Base-by-base conservation (phyloP, 2,329 filamentous ascomycete species). In the Xylaria sp. region DNA sequence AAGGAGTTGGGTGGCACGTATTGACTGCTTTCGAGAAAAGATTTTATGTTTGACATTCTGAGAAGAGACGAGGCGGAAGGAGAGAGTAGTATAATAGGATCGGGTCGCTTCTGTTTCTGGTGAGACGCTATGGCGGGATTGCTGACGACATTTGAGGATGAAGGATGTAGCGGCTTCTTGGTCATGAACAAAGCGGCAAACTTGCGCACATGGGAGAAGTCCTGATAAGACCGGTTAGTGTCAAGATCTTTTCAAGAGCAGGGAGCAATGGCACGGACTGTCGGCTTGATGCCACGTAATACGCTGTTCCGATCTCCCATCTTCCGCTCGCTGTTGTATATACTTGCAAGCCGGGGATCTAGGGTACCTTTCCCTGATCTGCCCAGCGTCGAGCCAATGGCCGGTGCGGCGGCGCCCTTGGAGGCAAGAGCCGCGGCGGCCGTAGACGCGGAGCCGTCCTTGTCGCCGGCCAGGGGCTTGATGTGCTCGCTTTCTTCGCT, bases 41-140 rank as follows among this genome's bases (percentile, higher is more conserved):
- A 91, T 78, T 97, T 97, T 81, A 97, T 94, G 80, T 99, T 99
- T 63, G 93, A 92, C 89, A 98, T 94, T 80, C 95, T 94, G 46
- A 99, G 90, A 58, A 98, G 89, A 1, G 94, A 97, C 2, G 95
- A 98, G 12, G 95, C 96, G 1, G 95, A 98, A 1, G 96, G 96
- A 0, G 96, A 98, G 70, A 99, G 91, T 34, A 99, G 90, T 80
- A 99, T 98, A 82, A 99, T 99, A 58, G 96, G 96, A 79, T 97
- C 87, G 46, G 88, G 87, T 67, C 88, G 83, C 55, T 80, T 77
- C 37, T 84, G 82, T 79, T 86, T 88, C 70, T 84, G 86, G 77
- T 89, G 89, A 61, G 88, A 82, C 2, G 86, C 80, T 15, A 89
- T 82, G 8, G 86, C 75, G 9, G 84, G 80, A 73, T 83, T 85